Percentiles rank a stretch among this genome's conserved stretches.
These are phyloP conservation scores for Coniosporium apollinis DNA, from an alignment of 495 filamentous ascomycete genomes.

Conservation along the genomic window DNA sequence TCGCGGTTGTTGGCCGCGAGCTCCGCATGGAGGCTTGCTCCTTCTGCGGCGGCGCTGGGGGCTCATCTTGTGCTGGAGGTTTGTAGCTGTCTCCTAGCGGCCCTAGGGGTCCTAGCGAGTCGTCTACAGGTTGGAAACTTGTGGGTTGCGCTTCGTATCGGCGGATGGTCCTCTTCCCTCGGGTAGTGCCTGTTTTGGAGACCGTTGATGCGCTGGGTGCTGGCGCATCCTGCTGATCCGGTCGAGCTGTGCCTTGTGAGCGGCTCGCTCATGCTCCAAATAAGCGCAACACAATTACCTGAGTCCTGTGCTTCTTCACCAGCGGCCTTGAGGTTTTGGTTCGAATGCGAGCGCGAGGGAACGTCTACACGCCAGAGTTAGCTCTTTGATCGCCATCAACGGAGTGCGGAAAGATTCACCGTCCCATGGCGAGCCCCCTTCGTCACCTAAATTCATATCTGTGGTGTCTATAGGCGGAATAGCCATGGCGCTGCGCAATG, in stretches of 20 bases:
- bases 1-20: constrained; percentile 32
- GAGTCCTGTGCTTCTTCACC: constrained; percentile 11
- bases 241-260: no score
- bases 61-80: constrained; percentile 33
- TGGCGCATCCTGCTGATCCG: no score
- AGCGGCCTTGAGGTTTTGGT: constrained; percentile 14
- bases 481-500: constrained; percentile 11
- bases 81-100: constrained; percentile 55
- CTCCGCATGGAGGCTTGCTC: constrained; percentile 42
- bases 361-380: constrained; percentile 16
- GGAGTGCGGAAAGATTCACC: constrained; percentile 11
- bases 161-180: constrained; percentile 50
- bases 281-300: no score
- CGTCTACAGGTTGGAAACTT: constrained; percentile 72
- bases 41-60: constrained; percentile 81
- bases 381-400: not conserved
- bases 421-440: constrained; percentile 25
- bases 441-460: constrained; percentile 23
- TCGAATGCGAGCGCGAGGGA: constrained; percentile 19
- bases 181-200: no score
- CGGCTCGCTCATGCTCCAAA: no score
- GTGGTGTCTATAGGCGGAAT: no score
- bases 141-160: constrained; percentile 70
- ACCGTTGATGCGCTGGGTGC: no score
- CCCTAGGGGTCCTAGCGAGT: constrained; percentile 83